Evolutionary conservation across 495 filamentous ascomycete genomes (phyloP).

Genomic region (Annulohypoxylon moriforme): DNA sequence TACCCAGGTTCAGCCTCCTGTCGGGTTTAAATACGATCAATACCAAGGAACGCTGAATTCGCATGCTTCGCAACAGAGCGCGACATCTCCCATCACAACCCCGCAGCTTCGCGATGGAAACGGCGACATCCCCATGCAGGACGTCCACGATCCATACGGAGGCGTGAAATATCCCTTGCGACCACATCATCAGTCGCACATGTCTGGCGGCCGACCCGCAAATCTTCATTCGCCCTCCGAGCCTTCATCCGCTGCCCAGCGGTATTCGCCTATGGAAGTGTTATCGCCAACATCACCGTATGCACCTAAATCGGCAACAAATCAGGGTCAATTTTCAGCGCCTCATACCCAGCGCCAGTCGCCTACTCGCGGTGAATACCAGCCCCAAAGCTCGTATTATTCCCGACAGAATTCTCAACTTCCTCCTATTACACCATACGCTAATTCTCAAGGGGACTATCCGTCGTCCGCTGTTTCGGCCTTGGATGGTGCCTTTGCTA

Average conservation of each 20-base stretch:
- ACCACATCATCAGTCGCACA: constrained; percentile 70
- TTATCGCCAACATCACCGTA: constrained; percentile 69
- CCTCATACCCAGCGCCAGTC: constrained; percentile 60
- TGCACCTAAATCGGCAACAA: constrained; percentile 52
- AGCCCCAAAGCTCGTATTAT: constrained; percentile 63
- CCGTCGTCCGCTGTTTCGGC: constrained; percentile 74
- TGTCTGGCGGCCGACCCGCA: constrained; percentile 58
- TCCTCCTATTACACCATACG: constrained; percentile 76
- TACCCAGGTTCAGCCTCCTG: constrained; percentile 68
- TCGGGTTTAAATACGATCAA: constrained; percentile 78
- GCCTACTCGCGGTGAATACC: constrained; percentile 61
- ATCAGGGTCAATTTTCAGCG: constrained; percentile 55
- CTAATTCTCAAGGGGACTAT: constrained; percentile 70
- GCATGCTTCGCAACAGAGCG: constrained; percentile 66
- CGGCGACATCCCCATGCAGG: constrained; percentile 90
- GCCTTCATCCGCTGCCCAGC: constrained; percentile 83
- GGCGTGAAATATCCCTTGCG: constrained; percentile 82
- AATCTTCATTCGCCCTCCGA: constrained; percentile 73
- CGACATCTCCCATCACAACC: constrained; percentile 72
- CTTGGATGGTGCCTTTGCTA: constrained; percentile 75
- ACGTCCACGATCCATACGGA: constrained; percentile 84
- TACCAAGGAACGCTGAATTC: constrained; percentile 71
- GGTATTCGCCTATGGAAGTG: constrained; percentile 95
- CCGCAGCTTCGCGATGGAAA: constrained; percentile 79
- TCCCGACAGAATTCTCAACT: constrained; percentile 66